phyloP scores from a whole-genome alignment of 345 rosid genomes.

The Diplotaxis tenuifolia region DNA sequence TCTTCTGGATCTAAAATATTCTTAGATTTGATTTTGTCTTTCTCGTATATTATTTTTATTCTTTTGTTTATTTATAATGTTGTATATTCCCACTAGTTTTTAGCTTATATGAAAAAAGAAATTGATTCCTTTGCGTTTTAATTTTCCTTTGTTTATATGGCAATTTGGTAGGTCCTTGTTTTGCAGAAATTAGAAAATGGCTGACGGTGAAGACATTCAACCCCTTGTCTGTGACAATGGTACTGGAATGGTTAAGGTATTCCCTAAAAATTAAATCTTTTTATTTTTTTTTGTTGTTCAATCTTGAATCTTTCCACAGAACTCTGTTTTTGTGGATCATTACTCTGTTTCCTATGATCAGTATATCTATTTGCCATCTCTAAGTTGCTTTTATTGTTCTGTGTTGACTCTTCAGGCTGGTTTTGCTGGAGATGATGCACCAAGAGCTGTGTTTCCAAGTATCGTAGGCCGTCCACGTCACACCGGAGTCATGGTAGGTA shows the following conservation, averaged over 20 bases:
- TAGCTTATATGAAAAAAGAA: not conserved
- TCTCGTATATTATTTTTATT: not conserved
- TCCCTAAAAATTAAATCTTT: not conserved
- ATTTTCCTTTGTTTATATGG: not conserved
- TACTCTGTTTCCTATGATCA: not conserved
- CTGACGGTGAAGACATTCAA: conserved; percentile 33
- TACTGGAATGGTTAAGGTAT: conserved; percentile 87
- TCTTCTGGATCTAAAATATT: conserved; percentile 19
- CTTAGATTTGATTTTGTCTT: conserved; percentile 9
- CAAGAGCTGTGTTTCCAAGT: conserved; percentile 84
- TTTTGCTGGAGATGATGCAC: conserved; percentile 93
- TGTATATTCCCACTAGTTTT: not conserved
- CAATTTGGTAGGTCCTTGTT: not conserved
- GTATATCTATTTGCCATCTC: not conserved
- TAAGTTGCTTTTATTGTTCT: not conserved
- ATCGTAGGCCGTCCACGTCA: conserved; percentile 87
- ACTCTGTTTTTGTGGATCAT: not conserved
- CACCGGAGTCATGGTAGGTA: conserved; percentile 82
- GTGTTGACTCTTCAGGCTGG: conserved; percentile 62
- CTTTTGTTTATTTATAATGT: not conserved
- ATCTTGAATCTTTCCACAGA: not conserved
- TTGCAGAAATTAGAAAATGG: conserved; percentile 31
- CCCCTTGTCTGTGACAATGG: conserved; percentile 68
- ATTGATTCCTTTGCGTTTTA: not conserved
- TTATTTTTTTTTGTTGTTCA: not conserved